Conservation (phyloP, 2,329 filamentous ascomycete species). For the Diaporthe sp. region DNA sequence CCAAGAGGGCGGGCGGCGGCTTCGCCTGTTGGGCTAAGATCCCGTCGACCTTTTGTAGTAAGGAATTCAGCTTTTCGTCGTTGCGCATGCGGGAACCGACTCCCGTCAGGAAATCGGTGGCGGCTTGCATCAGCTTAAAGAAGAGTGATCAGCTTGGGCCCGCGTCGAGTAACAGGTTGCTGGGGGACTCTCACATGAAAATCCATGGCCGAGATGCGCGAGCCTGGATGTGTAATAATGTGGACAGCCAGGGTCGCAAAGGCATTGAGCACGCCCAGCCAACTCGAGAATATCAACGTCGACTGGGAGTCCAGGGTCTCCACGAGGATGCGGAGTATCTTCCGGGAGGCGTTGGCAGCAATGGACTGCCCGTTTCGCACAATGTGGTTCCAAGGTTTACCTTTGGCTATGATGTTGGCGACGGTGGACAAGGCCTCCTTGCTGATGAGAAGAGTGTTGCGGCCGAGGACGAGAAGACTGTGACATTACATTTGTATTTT, state of each 20-base stretch:
- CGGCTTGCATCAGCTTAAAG: not conserved
- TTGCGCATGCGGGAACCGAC: not conserved
- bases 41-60: not conserved
- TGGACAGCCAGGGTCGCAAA: not conserved
- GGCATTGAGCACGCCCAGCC: not conserved
- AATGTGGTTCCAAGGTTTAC: not conserved
- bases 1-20: not conserved
- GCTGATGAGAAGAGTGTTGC: constrained; percentile 7
- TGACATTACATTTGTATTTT: not conserved
- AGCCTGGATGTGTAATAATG: not conserved
- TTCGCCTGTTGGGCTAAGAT: not conserved
- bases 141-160: not conserved
- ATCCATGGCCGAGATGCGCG: not conserved
- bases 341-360: not conserved
- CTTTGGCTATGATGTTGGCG: not conserved
- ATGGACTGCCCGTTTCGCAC: constrained; percentile 4
- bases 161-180: accelerated
- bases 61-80: not conserved
- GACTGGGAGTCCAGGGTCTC: not conserved
- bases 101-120: not conserved
- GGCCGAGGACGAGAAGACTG: not conserved
- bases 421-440: not conserved
- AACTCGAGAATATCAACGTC: not conserved
- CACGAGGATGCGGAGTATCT: not conserved
- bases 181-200: not conserved